phyloP scores from a whole-genome alignment of 257 asterid species.

The Solanum tacnaense region DNA sequence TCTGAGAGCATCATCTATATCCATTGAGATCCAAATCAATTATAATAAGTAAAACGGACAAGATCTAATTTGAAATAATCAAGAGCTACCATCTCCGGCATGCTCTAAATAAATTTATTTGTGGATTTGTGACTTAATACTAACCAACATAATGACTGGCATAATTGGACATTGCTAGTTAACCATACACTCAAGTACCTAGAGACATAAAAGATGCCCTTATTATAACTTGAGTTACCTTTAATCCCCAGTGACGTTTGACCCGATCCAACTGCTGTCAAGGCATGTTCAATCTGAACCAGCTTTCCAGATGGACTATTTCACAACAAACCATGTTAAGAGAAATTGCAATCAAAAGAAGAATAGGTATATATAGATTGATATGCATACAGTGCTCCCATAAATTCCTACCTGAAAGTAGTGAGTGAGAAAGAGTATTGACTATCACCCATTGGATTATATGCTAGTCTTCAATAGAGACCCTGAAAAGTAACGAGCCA shows the following conservation, averaged over 20 bases:
- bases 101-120: neutral
- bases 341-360: neutral
- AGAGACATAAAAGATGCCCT: neutral
- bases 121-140: neutral
- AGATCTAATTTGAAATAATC: neutral
- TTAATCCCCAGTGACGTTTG: conserved; percentile 97
- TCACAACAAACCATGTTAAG: neutral
- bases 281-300: conserved; percentile 97
- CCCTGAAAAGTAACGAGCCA: neutral
- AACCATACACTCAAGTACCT: neutral
- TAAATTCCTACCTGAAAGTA: conserved; percentile 69
- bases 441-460: conserved; percentile 81
- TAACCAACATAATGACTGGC: neutral
- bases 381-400: neutral
- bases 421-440: conserved; percentile 99
- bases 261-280: conserved; percentile 98
- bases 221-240: conserved; percentile 30
- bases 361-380: neutral
- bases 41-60: neutral
- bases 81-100: neutral
- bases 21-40: neutral
- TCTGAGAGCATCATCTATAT: neutral
- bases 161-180: neutral
- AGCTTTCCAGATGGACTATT: conserved; percentile 96
- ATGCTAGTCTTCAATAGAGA: neutral